Evolutionary conservation across 192 early-diverging fungal species (phyloP).

Genomic region (Spinellus fusiger): DNA sequence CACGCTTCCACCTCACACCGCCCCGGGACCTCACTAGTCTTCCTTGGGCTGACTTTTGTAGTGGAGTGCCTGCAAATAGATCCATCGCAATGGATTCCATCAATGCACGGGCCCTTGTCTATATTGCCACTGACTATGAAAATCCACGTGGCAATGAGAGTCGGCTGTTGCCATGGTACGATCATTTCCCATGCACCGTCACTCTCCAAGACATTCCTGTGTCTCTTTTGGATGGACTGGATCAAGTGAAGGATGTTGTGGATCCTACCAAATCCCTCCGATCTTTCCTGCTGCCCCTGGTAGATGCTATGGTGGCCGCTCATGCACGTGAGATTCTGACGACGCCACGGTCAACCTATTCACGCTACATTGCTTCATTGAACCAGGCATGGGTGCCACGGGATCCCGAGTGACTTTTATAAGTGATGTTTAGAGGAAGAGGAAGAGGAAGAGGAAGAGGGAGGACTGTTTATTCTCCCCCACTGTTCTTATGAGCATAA

Average conservation of each 20-base stretch:
- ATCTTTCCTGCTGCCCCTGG: constrained; percentile 21
- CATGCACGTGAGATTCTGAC: constrained; percentile 18
- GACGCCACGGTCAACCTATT: constrained; percentile 29
- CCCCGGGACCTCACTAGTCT: neutral
- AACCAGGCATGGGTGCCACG: constrained; percentile 14
- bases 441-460: neutral
- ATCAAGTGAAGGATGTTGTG: constrained; percentile 18
- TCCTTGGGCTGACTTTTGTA: constrained; percentile 2
- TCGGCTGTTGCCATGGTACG: constrained; percentile 25
- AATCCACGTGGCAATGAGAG: constrained; percentile 31
- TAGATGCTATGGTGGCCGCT: constrained; percentile 30
- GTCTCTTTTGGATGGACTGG: constrained; percentile 24
- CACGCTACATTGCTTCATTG: constrained; percentile 25
- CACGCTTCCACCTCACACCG: neutral
- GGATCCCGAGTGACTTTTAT: too few species aligned
- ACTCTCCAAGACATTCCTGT: constrained; percentile 36
- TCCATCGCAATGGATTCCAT: neutral
- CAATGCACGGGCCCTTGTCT: constrained; percentile 28
- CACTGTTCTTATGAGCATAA: too few species aligned
- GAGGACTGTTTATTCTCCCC: too few species aligned
- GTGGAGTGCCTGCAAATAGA: constrained; percentile 1
- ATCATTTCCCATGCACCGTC: constrained; percentile 36
- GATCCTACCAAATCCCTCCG: constrained; percentile 19
- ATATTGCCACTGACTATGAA: constrained; percentile 45
- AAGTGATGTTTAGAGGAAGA: neutral